These are phyloP conservation scores for Candida nitratophila DNA, from an alignment of 805 yeast species.

Conservation along the genomic window DNA sequence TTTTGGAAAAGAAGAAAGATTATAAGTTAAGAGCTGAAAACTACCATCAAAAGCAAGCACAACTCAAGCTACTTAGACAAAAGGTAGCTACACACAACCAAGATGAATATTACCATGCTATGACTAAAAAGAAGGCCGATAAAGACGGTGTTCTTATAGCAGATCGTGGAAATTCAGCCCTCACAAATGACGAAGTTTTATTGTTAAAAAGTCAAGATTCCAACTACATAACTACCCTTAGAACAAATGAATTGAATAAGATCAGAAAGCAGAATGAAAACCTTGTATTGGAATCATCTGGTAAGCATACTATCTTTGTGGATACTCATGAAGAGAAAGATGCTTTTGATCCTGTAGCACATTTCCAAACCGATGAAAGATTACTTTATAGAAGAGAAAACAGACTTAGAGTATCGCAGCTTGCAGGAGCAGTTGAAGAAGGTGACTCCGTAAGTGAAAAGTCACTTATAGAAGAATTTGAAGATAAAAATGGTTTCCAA, in stretches of 20 bases:
- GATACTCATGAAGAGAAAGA: slow-evolving; percentile 51
- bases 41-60: slow-evolving; percentile 52
- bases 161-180: slow-evolving; percentile 55
- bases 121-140: slow-evolving; percentile 69
- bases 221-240: slow-evolving; percentile 72
- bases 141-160: slow-evolving; percentile 58
- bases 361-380: slow-evolving; percentile 63
- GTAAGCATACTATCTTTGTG: slow-evolving; percentile 83
- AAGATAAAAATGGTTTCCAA: slow-evolving; percentile 8
- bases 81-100: slow-evolving; percentile 77
- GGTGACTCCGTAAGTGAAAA: slow-evolving; percentile 10
- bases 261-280: slow-evolving; percentile 49
- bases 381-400: slow-evolving; percentile 63
- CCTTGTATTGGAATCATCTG: slow-evolving; percentile 40
- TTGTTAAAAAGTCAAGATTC: slow-evolving; percentile 87
- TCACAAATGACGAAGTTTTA: slow-evolving; percentile 70
- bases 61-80: slow-evolving; percentile 60
- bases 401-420: slow-evolving; percentile 56
- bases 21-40: slow-evolving; percentile 53
- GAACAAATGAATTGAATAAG: slow-evolving; percentile 61
- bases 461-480: slow-evolving; percentile 16
- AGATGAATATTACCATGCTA: slow-evolving; percentile 94
- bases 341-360: slow-evolving; percentile 53
- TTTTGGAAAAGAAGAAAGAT: slow-evolving; percentile 89
- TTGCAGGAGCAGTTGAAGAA: slow-evolving; percentile 35